Conservation (phyloP, 2,329 filamentous ascomycete species). For the Rugonectria rugulosa region DNA sequence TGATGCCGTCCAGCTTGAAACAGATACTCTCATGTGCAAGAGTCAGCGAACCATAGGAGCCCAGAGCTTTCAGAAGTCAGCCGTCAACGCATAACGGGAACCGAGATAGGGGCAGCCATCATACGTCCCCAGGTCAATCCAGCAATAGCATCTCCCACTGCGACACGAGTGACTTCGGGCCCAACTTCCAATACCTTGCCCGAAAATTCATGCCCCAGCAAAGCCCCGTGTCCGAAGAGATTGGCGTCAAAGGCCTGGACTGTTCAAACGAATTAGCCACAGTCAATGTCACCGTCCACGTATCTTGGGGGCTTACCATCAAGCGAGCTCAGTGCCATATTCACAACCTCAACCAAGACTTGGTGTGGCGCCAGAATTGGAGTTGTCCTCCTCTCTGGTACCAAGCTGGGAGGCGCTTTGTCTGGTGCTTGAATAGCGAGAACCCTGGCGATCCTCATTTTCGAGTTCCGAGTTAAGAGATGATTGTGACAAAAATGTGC, state of each 20-base stretch:
- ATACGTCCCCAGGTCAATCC: constrained; percentile 42
- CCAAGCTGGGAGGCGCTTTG: constrained; percentile 20
- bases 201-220: constrained; percentile 49
- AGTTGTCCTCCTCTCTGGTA: constrained; percentile 23
- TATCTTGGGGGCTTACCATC: constrained; percentile 23
- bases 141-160: constrained; percentile 33
- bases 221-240: constrained; percentile 46
- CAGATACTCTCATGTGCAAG: constrained; percentile 51
- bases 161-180: constrained; percentile 24
- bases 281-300: neutral
- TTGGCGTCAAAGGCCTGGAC: constrained; percentile 46
- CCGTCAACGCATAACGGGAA: neutral
- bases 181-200: constrained; percentile 46
- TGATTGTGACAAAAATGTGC: too few relatives aligned
- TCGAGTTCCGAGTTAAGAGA: too few relatives aligned
- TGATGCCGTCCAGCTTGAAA: constrained; percentile 46
- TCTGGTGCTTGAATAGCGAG: constrained; percentile 29
- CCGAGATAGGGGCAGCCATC: neutral
- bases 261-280: constrained; percentile 13
- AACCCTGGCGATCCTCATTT: constrained; percentile 24
- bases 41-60: constrained; percentile 49
- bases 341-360: constrained; percentile 33
- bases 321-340: constrained; percentile 39
- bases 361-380: constrained; percentile 29
- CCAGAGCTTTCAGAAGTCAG: constrained; percentile 39